Conservation (phyloP, 495 filamentous ascomycete species). For the Penicillium flavigenum region DNA sequence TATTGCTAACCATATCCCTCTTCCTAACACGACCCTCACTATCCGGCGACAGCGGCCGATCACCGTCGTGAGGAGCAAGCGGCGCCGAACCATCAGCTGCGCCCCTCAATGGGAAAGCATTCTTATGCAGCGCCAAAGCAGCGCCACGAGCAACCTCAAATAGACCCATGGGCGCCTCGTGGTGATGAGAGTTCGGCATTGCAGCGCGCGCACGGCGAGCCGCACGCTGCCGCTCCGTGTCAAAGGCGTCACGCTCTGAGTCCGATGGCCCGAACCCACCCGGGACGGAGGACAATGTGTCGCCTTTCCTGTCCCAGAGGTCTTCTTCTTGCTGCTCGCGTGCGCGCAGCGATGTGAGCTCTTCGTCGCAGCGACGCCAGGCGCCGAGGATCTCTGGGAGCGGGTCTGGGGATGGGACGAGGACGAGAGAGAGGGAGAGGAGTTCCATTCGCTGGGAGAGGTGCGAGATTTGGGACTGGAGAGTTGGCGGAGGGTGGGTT, state of each 20-base stretch:
- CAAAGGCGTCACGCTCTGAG: conserved; percentile 47
- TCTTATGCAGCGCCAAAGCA: conserved; percentile 68
- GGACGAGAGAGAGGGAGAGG: conserved; percentile 75
- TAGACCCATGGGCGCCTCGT: conserved; percentile 88
- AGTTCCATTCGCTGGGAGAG: conserved; percentile 82
- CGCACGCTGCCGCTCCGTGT: conserved; percentile 40
- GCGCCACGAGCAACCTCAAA: conserved; percentile 90
- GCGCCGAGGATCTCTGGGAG: conserved; percentile 81
- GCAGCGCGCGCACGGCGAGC: conserved; percentile 36
- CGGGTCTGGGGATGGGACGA: conserved; percentile 69
- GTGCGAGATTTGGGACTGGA: conserved; percentile 41
- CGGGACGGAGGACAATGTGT: conserved; percentile 57
- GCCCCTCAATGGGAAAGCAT: conserved; percentile 54
- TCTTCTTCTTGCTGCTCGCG: conserved; percentile 73
- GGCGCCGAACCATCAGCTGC: conserved; percentile 15
- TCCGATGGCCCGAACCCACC: conserved; percentile 60
- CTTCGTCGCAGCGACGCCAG: conserved; percentile 86
- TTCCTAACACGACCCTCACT: conserved; percentile 61
- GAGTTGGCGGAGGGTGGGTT: conserved; percentile 26
- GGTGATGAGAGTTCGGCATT: conserved; percentile 39
- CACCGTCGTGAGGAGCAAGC: conserved; percentile 25
- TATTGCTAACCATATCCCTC: conserved; percentile 76
- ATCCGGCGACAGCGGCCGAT: conserved; percentile 23
- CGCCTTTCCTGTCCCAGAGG: conserved; percentile 67
- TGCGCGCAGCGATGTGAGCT: conserved; percentile 65